Percentiles rank a stretch among this genome's conserved stretches.
Evolutionary conservation across 768 basidiomycete species (phyloP).

Genomic region (Russula dissimulans): DNA sequence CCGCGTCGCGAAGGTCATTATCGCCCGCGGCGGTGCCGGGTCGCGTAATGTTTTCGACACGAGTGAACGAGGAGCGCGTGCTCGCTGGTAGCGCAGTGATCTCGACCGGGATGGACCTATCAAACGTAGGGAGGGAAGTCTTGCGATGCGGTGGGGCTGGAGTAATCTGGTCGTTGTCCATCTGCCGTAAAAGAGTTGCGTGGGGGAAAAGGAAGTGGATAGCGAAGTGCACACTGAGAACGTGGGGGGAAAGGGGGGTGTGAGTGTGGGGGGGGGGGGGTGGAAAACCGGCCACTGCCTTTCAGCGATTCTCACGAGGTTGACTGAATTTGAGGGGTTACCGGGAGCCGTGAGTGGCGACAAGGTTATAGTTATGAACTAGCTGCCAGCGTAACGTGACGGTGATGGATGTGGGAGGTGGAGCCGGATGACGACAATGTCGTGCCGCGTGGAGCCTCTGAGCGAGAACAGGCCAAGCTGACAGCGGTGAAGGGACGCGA

Average conservation of each 20-base stretch:
- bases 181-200: not conserved
- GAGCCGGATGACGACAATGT: not conserved
- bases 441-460: no score
- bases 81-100: conserved; percentile 31
- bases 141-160: conserved; percentile 1
- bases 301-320: conserved; percentile 8
- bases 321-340: not conserved
- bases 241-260: no score
- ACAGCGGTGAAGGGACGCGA: no score
- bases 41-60: conserved; percentile 31
- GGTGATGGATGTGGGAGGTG: not conserved
- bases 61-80: conserved; percentile 46
- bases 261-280: no score
- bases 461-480: no score
- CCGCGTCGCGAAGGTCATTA: not conserved
- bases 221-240: no score
- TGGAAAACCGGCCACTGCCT: no score
- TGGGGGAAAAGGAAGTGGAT: not conserved
- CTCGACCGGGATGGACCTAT: conserved; percentile 10
- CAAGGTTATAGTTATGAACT: no score
- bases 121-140: conserved; percentile 15
- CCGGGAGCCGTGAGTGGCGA: no score
- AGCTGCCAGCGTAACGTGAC: not conserved
- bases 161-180: not conserved
- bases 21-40: conserved; percentile 20